Evolutionary conservation across 257 asterid species (phyloP).

Genomic region (Verbena officinalis): DNA sequence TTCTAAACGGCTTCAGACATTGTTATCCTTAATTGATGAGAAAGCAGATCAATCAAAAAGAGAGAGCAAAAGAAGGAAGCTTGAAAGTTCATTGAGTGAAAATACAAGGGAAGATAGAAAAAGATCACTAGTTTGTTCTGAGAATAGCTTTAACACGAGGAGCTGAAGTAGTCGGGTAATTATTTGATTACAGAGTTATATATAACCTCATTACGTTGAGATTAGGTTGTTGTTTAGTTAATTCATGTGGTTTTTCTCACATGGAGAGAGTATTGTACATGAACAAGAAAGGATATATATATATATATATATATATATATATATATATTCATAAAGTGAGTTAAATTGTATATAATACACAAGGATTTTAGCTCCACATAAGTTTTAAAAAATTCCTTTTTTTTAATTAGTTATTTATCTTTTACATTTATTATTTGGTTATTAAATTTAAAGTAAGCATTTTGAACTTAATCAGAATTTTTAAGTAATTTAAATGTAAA

Average conservation of each 20-base stretch:
- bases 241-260: slow-evolving; percentile 1
- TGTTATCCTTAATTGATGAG: slow-evolving; percentile 68
- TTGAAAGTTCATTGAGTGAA: slow-evolving; percentile 44
- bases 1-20: slow-evolving; percentile 56
- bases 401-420: too few relatives aligned
- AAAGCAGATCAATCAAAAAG: slow-evolving; percentile 57
- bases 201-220: neutral
- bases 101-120: slow-evolving; percentile 32
- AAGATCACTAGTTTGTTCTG: slow-evolving; percentile 9
- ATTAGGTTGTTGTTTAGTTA: neutral
- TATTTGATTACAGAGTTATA: neutral
- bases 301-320: too few relatives aligned
- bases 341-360: slow-evolving; percentile 31
- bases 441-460: too few relatives aligned
- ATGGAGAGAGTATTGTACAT: slow-evolving; percentile 1
- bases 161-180: neutral
- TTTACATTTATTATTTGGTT: too few relatives aligned
- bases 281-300: neutral
- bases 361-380: slow-evolving; percentile 1
- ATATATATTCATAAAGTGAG: neutral
- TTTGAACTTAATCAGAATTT: too few relatives aligned
- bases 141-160: slow-evolving; percentile 31
- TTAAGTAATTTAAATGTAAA: too few relatives aligned
- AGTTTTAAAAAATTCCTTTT: too few relatives aligned
- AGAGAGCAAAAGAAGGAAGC: slow-evolving; percentile 64